phyloP scores from a whole-genome alignment of 2,329 filamentous ascomycete genomes.

The Cylindrodendrum hubeiense region DNA sequence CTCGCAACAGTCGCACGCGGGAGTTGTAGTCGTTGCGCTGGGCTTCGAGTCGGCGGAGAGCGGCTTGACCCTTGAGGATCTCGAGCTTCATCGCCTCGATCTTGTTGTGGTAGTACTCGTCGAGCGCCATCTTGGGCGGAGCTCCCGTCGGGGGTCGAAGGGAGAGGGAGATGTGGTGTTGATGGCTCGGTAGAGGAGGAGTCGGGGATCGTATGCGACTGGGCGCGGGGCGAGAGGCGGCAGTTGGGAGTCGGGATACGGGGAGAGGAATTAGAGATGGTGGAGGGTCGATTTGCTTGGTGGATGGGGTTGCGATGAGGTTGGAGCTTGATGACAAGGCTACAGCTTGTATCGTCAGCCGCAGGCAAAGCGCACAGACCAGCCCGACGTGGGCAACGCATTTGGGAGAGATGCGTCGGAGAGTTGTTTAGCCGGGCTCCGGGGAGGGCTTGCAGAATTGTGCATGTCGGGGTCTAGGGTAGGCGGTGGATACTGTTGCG shows the following conservation, averaged over 20 bases:
- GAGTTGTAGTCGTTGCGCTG: constrained; percentile 99
- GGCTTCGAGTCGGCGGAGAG: constrained; percentile 93
- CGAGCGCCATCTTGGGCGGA: constrained; percentile 87
- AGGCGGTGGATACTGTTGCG: no score
- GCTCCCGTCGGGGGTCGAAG: constrained; percentile 36
- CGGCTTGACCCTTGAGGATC: constrained; percentile 98
- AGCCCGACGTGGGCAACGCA: constrained; percentile 27
- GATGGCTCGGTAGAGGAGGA: constrained; percentile 19
- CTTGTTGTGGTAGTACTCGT: constrained; percentile 99
- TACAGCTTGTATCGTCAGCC: constrained; percentile 53
- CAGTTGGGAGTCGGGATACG: not conserved
- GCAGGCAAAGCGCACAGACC: constrained; percentile 40
- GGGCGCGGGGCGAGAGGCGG: constrained; percentile 14
- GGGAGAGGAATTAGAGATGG: constrained; percentile 31
- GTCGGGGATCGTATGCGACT: constrained; percentile 15
- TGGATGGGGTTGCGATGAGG: constrained; percentile 43
- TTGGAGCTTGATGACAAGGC: constrained; percentile 50
- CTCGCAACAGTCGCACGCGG: constrained; percentile 90
- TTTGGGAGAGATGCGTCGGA: constrained; percentile 26
- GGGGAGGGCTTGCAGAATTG: not conserved
- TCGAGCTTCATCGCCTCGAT: constrained; percentile 99
- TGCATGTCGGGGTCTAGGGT: constrained; percentile 29
- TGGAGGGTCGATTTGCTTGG: constrained; percentile 23
- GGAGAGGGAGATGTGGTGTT: constrained; percentile 4
- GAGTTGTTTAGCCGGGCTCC: constrained; percentile 36